phyloP scores from a whole-genome alignment of 140 eudicot species.

The Bidens hawaiensis region DNA sequence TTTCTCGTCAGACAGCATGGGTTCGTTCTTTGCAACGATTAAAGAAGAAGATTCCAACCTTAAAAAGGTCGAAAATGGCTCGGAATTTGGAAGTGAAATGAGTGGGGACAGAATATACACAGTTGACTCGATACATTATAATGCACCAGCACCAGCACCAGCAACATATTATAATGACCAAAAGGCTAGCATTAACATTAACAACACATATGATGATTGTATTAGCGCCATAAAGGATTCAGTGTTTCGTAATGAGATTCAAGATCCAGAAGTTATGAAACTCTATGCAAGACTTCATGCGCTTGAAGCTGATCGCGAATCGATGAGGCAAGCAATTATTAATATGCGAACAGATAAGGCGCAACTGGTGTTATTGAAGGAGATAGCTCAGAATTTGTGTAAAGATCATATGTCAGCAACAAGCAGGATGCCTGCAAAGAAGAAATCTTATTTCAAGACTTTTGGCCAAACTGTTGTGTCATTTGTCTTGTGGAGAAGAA shows the following conservation, averaged over 20 bases:
- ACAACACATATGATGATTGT: slow-evolving; percentile 36
- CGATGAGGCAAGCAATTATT: slow-evolving; percentile 81
- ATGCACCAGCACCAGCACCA: slow-evolving; percentile 11
- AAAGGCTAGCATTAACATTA: slow-evolving; percentile 43
- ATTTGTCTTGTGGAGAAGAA: slow-evolving; percentile 56
- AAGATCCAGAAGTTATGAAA: slow-evolving; percentile 64
- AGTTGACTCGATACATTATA: slow-evolving; percentile 64
- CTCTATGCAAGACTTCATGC: slow-evolving; percentile 76
- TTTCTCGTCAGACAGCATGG: slow-evolving; percentile 41
- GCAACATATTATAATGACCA: slow-evolving; percentile 22
- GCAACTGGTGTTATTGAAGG: slow-evolving; percentile 64
- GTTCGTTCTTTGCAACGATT: slow-evolving; percentile 26
- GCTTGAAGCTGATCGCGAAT: slow-evolving; percentile 89
- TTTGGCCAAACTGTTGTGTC: slow-evolving; percentile 47
- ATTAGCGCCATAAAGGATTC: slow-evolving; percentile 44
- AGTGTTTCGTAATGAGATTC: slow-evolving; percentile 24
- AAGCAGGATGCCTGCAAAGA: slow-evolving; percentile 37
- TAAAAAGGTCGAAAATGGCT: slow-evolving; percentile 46
- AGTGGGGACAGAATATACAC: slow-evolving; percentile 79
- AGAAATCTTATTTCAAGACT: slow-evolving; percentile 29
- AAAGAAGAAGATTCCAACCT: slow-evolving; percentile 45
- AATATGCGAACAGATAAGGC: slow-evolving; percentile 90
- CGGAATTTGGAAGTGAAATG: slow-evolving; percentile 65
- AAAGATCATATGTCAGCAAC: slow-evolving; percentile 54
- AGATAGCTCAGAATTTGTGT: slow-evolving; percentile 74